Percentiles rank a stretch among this genome's conserved stretches.
Evolutionary conservation across 148 eudicot genomes (phyloP).

Genomic region (Silene latifolia): DNA sequence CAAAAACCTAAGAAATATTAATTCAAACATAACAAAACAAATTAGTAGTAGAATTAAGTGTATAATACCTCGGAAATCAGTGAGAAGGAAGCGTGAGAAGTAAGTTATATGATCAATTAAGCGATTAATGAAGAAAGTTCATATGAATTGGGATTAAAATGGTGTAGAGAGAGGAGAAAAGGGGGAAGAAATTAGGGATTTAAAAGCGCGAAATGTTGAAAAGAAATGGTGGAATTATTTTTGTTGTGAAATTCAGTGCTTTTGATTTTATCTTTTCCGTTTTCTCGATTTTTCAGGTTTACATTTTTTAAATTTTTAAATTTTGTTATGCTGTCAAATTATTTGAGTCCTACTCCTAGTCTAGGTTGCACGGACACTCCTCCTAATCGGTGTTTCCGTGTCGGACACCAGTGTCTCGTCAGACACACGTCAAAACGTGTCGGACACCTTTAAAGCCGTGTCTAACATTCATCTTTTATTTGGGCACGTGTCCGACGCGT

Average conservation of each 20-base stretch:
- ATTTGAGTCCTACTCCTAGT: too few relatives aligned
- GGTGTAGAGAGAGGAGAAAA: conserved; percentile 1
- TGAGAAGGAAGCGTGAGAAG: not conserved
- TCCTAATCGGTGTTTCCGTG: too few relatives aligned
- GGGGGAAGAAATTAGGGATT: conserved; percentile 8
- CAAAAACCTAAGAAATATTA: not conserved
- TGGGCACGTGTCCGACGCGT: too few relatives aligned
- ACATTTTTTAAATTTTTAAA: conserved; percentile 11
- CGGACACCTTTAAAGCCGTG: too few relatives aligned
- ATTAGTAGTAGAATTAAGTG: not conserved
- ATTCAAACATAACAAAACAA: not conserved
- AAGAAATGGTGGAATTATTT: conserved; percentile 12
- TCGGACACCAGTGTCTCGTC: too few relatives aligned
- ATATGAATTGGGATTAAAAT: not conserved
- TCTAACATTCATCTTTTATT: too few relatives aligned
- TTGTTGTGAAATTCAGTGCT: conserved; percentile 10
- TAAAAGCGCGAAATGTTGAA: conserved; percentile 23
- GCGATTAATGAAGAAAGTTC: not conserved
- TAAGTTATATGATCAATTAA: not conserved
- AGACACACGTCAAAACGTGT: too few relatives aligned
- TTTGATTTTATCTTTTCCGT: not conserved
- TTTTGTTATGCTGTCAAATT: too few relatives aligned
- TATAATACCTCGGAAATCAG: not conserved
- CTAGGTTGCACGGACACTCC: too few relatives aligned
- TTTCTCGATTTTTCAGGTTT: not conserved